Conservation (phyloP, 2,329 filamentous ascomycete species). For the Phaeosphaeria sp. region DNA sequence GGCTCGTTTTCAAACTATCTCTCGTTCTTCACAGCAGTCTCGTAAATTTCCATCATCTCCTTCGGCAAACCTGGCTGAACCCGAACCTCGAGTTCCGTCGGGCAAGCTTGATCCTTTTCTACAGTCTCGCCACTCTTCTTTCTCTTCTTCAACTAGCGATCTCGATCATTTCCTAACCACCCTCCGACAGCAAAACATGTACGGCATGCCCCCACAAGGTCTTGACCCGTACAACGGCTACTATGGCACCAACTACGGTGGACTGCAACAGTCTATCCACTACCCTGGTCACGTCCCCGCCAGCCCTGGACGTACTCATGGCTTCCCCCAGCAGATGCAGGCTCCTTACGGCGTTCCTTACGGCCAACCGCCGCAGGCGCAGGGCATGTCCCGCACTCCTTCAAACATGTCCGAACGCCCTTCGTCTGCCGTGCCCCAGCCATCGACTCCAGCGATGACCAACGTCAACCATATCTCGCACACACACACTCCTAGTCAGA, state of each 20-base stretch:
- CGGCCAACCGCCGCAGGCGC: slow-evolving; percentile 63
- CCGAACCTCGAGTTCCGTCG: slow-evolving; percentile 23
- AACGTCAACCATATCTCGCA: slow-evolving; percentile 53
- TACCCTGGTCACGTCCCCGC: slow-evolving; percentile 49
- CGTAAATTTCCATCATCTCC: slow-evolving; percentile 8
- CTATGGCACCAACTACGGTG: slow-evolving; percentile 61
- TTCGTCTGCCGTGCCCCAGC: slow-evolving; percentile 66
- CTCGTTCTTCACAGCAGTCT: slow-evolving; percentile 21
- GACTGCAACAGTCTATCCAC: slow-evolving; percentile 55
- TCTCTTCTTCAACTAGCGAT: slow-evolving; percentile 72
- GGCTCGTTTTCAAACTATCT: slow-evolving; percentile 14
- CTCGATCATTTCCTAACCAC: slow-evolving; percentile 77
- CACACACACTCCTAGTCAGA: slow-evolving; percentile 63
- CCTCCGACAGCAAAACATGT: slow-evolving; percentile 69
- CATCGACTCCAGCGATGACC: slow-evolving; percentile 60
- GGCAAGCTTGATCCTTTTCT: slow-evolving; percentile 32
- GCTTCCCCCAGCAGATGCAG: slow-evolving; percentile 55
- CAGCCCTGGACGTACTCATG: slow-evolving; percentile 54
- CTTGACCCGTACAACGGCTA: slow-evolving; percentile 51
- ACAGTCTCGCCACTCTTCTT: slow-evolving; percentile 56
- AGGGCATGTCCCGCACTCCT: slow-evolving; percentile 71
- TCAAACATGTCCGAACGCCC: slow-evolving; percentile 63
- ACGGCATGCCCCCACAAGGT: slow-evolving; percentile 60
- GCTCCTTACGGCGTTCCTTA: slow-evolving; percentile 60
- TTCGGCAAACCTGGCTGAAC: slow-evolving; percentile 22